These are phyloP conservation scores for Mariannaea elegans DNA, from an alignment of 2,329 filamentous ascomycete species.

Conservation along the genomic window DNA sequence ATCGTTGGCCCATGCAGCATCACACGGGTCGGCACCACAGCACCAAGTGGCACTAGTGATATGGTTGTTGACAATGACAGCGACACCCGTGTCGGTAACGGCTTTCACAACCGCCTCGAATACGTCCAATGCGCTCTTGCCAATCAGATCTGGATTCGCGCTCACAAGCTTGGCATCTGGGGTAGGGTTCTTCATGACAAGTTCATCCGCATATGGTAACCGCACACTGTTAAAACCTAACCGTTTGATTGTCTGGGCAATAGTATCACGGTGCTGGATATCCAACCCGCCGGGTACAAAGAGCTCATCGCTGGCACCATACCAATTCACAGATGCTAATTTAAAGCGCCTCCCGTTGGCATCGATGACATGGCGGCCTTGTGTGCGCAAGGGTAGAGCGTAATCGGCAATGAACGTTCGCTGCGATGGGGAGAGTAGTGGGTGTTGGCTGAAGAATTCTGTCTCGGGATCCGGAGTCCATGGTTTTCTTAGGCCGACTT, in stretches of 20 bases:
- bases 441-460: constrained; percentile 57
- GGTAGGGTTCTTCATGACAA: constrained; percentile 68
- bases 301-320: constrained; percentile 73
- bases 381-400: constrained; percentile 65
- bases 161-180: constrained; percentile 59
- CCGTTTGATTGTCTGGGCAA: constrained; percentile 66
- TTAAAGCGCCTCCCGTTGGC: constrained; percentile 64
- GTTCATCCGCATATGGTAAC: constrained; percentile 74
- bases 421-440: constrained; percentile 55
- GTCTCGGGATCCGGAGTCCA: constrained; percentile 61
- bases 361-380: constrained; percentile 70
- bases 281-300: constrained; percentile 73
- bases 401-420: constrained; percentile 57
- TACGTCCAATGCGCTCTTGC: constrained; percentile 66
- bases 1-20: constrained; percentile 73
- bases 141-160: constrained; percentile 69
- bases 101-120: constrained; percentile 66
- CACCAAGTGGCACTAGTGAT: constrained; percentile 76
- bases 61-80: constrained; percentile 75
- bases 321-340: constrained; percentile 75
- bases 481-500: constrained; percentile 53
- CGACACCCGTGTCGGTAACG: constrained; percentile 68
- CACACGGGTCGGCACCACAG: constrained; percentile 73
- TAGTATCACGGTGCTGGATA: constrained; percentile 66
- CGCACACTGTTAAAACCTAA: constrained; percentile 77